Evolutionary conservation across 805 yeast genomes (phyloP), one percentile per base, ranked within the genome.

Genomic region (Wickerhamiella galacta): DNA sequence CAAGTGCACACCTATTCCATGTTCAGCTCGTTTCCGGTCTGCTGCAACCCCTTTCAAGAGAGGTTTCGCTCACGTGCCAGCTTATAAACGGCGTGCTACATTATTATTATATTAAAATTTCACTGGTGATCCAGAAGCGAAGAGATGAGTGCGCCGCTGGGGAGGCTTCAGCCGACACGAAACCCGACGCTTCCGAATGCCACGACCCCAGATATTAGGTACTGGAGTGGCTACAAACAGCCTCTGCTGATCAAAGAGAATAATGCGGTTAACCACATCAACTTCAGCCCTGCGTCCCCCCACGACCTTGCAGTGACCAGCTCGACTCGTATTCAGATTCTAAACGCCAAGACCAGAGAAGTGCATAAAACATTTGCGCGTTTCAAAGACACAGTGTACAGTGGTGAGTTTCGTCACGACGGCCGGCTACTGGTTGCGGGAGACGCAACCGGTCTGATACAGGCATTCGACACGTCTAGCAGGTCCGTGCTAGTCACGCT

Each of bases 231-330:
- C 5, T 85, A 75, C 53, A 63, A 68, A 32, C 76, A 72, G 42
- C 87, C 96, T 3, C 87, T 87, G 51, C 63, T 90, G 24, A 82
- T 85, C 18, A 87, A 90, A 53, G 96, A 90, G 53, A 87, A 80
- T 57, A 83, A 80, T 54, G 81, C 95, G 25, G 81, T 90, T 27
- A 74, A 79, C 22, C 92, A 82, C 51, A 74, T 90, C 35, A 67
- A 75, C 41, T 90, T 90, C 64, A 83, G 79, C 51, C 95, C 95
- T 2, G 66, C 64, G 24, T 59, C 74, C 11, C 93, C 95, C 4
- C 75, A 80, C 51, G 68, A 90, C 57, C 79, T 87, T 58, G 96
- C 95, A 16, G 80, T 90, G 22, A 79, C 95, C 1, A 73, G 92
- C 20, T 75, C 93, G 14, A 77, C 95, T 0, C 66, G 95, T 49